A percentile compares a stretch with the other conserved stretches of the same genome.
Conservation (phyloP, 1,284 basidiomycete species). For the Trichosporon sp. region DNA sequence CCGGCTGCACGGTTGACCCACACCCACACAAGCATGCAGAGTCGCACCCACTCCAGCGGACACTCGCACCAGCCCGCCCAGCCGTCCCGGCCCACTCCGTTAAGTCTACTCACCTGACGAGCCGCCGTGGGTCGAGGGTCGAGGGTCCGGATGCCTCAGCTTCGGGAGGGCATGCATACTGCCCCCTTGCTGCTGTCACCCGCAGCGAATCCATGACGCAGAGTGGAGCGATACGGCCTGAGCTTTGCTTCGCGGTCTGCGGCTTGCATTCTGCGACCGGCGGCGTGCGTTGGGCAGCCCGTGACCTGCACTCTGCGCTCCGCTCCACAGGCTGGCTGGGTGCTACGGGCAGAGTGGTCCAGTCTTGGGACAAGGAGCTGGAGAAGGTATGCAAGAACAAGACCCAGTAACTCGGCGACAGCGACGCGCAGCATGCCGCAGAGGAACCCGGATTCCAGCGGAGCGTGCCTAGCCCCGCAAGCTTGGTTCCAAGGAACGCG, state of each 20-base stretch:
- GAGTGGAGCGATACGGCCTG: neutral
- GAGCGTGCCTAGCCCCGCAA: neutral
- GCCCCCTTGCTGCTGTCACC: neutral
- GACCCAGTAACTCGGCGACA: too few relatives aligned
- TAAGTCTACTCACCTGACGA: neutral
- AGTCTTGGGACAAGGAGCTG: too few relatives aligned
- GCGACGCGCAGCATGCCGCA: neutral
- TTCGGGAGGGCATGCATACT: neutral
- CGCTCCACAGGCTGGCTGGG: too few relatives aligned
- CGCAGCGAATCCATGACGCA: neutral
- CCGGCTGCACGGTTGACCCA: neutral
- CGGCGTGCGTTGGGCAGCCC: neutral
- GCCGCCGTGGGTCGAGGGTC: neutral
- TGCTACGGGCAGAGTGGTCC: too few relatives aligned
- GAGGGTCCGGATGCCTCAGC: neutral
- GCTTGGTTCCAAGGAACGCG: neutral
- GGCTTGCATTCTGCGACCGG: too few relatives aligned
- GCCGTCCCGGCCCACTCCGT: neutral
- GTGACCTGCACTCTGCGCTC: neutral
- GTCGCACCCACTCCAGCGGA: neutral
- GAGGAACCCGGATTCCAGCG: neutral
- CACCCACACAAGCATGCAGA: neutral
- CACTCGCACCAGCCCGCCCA: neutral
- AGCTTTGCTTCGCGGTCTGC: too few relatives aligned
- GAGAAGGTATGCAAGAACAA: too few relatives aligned